These are phyloP conservation scores for Claviceps lovelessii DNA, from an alignment of 2,329 filamentous ascomycete species.

Conservation along the genomic window DNA sequence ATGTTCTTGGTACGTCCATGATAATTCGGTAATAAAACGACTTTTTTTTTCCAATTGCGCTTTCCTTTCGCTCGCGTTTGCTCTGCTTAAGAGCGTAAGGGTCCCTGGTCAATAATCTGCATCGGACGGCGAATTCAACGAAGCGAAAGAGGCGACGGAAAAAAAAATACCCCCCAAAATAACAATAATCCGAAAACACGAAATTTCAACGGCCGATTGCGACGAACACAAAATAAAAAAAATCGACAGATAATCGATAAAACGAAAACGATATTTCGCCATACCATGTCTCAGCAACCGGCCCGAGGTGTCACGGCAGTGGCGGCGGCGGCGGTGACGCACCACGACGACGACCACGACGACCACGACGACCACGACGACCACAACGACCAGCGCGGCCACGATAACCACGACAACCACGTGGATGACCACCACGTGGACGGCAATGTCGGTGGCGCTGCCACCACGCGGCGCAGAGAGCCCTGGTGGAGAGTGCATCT, in stretches of 20 bases:
- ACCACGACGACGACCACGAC: neutral
- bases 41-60: neutral
- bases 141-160: neutral
- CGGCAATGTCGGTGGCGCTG: neutral
- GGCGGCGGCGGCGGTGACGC: neutral
- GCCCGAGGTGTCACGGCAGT: too few species aligned
- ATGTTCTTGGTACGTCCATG: neutral
- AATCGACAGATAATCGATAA: neutral
- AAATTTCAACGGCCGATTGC: too few species aligned
- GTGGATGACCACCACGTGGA: neutral
- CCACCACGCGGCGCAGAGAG: slow-evolving; percentile 1
- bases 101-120: too few species aligned
- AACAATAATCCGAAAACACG: too few species aligned
- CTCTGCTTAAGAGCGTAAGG: too few species aligned
- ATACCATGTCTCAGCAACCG: neutral
- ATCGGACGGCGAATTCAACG: too few species aligned
- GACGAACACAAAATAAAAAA: neutral
- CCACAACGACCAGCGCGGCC: neutral
- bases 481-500: slow-evolving; percentile 61
- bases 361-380: neutral
- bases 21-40: neutral
- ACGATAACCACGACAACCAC: neutral
- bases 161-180: neutral
- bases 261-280: neutral
- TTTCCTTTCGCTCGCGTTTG: too few species aligned